Base-by-base conservation (phyloP, 495 filamentous ascomycete genomes). In the Glarea lozoyensis region DNA sequence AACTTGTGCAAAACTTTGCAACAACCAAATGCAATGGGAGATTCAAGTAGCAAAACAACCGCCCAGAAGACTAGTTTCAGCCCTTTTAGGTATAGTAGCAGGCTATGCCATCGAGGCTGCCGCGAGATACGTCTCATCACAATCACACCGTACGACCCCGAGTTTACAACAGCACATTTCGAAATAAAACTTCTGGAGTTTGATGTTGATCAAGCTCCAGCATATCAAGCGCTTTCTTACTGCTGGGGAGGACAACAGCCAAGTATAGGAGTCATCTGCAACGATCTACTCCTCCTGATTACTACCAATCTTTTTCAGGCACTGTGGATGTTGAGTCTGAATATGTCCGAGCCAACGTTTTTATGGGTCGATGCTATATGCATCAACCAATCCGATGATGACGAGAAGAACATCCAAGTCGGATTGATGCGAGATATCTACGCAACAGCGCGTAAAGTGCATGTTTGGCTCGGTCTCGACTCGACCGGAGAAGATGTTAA, bases 351-450 rank as follows among this genome's bases (percentile, higher is more conserved):
- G 2, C 15, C 11, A 9, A 30, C 15, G 1, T 22, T 1, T 12
- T 12, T 59, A 15, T 61, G 55, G 58, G 42, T 58, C 10, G 59
- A 62, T 31, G 50, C 50, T 4, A 48, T 62, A 7, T 60, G 47
- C 31, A 59, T 62, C 15, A 47, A 62, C 27, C 59, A 60, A 37
- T 33, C 34, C 10, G 42, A 59, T 34, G 2, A 22, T 13, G 24
- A 33, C 5, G 59, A 62, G 29, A 55, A 54, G 23, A 39, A n/a
- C 10, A 10, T 20, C 5, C 55, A 60, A 37, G 44, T 62, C 9
- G 25, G 21, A 13, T 25, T 53, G 27, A 62, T 60, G 59, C 29
- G 21, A 6, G 15, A 46, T 10, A 57, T 62, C 9, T 60, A 54
- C 23, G 10, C 11, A 7, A 13, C 19, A 2, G 42, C 42, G 1